These are phyloP conservation scores for Calonectria fujianensis DNA, from an alignment of 2,329 filamentous ascomycete genomes.

Conservation along the genomic window DNA sequence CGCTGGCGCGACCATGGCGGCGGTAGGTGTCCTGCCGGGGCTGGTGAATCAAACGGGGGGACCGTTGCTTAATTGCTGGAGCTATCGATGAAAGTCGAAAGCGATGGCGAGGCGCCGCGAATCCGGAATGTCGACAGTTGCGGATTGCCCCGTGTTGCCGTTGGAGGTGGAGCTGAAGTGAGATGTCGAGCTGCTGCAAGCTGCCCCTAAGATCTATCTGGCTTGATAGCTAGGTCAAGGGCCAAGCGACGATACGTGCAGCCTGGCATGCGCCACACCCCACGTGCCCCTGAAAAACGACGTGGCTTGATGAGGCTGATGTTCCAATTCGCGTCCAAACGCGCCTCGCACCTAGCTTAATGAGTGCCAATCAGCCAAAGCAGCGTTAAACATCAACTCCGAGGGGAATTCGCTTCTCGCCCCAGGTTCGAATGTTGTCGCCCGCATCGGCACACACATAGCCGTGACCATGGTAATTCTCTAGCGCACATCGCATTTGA, in stretches of 20 bases:
- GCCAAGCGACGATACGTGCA: slow-evolving; percentile 45
- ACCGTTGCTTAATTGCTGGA: slow-evolving; percentile 17
- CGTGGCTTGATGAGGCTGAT: slow-evolving; percentile 54
- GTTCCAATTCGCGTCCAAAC: slow-evolving; percentile 50
- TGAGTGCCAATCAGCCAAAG: slow-evolving; percentile 44
- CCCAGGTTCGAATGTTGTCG: slow-evolving; percentile 49
- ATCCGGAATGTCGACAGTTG: slow-evolving; percentile 34
- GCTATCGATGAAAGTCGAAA: slow-evolving; percentile 31
- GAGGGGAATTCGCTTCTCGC: slow-evolving; percentile 28
- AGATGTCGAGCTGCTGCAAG: slow-evolving; percentile 46
- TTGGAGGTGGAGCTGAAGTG: slow-evolving; percentile 48
- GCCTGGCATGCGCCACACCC: slow-evolving; percentile 53
- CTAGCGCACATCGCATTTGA: not conserved
- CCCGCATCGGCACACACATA: slow-evolving; percentile 37
- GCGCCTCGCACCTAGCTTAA: slow-evolving; percentile 48
- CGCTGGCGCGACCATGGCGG: slow-evolving; percentile 82
- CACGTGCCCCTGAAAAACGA: slow-evolving; percentile 48
- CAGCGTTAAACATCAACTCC: slow-evolving; percentile 33
- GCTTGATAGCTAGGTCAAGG: slow-evolving; percentile 55
- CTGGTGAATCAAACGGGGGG: slow-evolving; percentile 34
- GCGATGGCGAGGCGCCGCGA: slow-evolving; percentile 18
- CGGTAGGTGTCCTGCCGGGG: slow-evolving; percentile 46
- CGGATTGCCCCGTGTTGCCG: slow-evolving; percentile 40
- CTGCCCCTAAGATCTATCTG: slow-evolving; percentile 58
- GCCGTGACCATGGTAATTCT: slow-evolving; percentile 52